phyloP scores from a whole-genome alignment of 305 asterid genomes.

The Plantago lanceolata region DNA sequence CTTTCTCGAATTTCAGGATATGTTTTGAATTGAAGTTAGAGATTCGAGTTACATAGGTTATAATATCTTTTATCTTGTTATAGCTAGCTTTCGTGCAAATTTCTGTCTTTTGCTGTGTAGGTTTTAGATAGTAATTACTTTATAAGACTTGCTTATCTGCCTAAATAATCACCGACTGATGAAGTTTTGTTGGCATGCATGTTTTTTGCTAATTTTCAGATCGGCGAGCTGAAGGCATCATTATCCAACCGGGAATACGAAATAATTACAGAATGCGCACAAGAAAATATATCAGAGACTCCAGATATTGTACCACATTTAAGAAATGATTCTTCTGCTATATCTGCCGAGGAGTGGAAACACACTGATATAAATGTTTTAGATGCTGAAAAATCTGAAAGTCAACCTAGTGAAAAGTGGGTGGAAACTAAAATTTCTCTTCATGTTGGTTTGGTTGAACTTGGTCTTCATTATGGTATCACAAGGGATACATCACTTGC shows the following conservation, averaged over 20 bases:
- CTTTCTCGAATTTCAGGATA: slow-evolving; percentile 3
- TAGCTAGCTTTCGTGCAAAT: not conserved
- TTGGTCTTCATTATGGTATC: slow-evolving; percentile 72
- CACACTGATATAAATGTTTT: slow-evolving; percentile 36
- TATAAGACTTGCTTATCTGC: not conserved
- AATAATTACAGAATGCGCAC: slow-evolving; percentile 80
- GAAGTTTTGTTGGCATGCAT: not conserved
- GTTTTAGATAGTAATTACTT: not conserved
- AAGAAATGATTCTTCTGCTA: slow-evolving; percentile 41
- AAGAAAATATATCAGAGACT: slow-evolving; percentile 73
- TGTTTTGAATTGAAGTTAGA: slow-evolving; percentile 11
- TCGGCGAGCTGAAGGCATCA: slow-evolving; percentile 87
- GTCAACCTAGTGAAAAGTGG: slow-evolving; percentile 43
- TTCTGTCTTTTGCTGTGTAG: slow-evolving; percentile 1
- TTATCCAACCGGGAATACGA: slow-evolving; percentile 87
- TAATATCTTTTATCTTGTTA: too few relatives aligned
- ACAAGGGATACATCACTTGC: slow-evolving; percentile 89
- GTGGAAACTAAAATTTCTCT: slow-evolving; percentile 64
- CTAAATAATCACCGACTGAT: not conserved
- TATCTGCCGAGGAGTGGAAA: slow-evolving; percentile 39
- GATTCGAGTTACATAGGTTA: too few relatives aligned
- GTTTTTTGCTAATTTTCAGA: slow-evolving; percentile 39
- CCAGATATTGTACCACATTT: slow-evolving; percentile 65
- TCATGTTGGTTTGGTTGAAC: slow-evolving; percentile 67
- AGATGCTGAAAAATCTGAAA: slow-evolving; percentile 44